Evolutionary conservation across 106 monocot species (phyloP).

Genomic region (Allium fistulosum): DNA sequence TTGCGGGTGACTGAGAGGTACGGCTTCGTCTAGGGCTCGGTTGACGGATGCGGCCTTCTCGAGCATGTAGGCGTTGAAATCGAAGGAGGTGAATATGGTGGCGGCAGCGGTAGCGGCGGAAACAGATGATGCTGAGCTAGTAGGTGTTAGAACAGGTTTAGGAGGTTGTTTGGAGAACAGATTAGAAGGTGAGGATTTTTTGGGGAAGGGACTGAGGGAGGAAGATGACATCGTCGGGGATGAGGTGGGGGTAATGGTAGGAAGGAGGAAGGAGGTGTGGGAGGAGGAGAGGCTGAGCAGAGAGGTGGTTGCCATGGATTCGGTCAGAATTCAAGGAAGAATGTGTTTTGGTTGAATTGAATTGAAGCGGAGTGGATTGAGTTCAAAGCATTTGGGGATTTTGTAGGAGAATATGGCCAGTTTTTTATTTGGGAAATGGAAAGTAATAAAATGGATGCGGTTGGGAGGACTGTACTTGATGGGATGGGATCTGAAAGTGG

Average conservation of each 20-base stretch:
- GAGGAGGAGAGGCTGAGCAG: not conserved
- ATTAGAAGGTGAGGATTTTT: not conserved
- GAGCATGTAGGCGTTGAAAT: conserved; percentile 49
- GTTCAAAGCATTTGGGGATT: no score
- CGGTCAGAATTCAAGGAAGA: not conserved
- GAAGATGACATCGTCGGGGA: not conserved
- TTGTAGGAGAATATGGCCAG: no score
- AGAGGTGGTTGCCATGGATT: not conserved
- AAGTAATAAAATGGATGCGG: no score
- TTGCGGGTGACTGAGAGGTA: conserved; percentile 23
- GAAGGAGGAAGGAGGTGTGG: not conserved
- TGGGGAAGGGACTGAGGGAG: not conserved
- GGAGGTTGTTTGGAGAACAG: not conserved
- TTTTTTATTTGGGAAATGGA: no score
- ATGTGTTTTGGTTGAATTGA: no score
- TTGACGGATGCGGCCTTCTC: conserved; percentile 35
- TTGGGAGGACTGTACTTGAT: no score
- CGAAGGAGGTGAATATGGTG: conserved; percentile 20
- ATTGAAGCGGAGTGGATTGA: no score
- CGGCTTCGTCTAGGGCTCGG: conserved; percentile 31
- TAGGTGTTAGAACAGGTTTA: not conserved
- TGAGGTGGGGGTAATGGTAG: not conserved
- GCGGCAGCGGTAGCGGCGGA: not conserved
- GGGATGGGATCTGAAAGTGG: no score
- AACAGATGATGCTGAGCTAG: not conserved